Evolutionary conservation across 129 eudicot species (phyloP), one percentile per base, ranked within the genome.

Genomic region (Pseudognaphalium luteoalbum): DNA sequence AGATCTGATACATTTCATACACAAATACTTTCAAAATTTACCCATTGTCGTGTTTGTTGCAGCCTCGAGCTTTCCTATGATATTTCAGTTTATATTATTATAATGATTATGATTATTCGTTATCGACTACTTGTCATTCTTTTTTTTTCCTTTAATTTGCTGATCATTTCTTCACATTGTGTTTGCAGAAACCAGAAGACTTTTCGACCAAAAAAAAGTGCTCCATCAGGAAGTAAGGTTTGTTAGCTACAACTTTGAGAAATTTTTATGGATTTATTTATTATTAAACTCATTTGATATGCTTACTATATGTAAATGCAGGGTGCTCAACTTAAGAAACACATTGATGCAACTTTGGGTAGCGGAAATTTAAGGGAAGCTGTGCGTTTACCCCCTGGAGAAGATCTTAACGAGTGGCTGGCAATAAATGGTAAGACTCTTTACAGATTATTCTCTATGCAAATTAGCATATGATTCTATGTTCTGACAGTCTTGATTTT

Each of bases 151-250:
- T 47, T 14, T 47, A 47, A 4, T 14, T 47, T 25, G 66, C 66
- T 69, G 80, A 70, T 69, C 60, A 21, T 77, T 66, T 22, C 20
- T 67, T 50, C 34, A 34, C 67, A n/a, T 70, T 54, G 21, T 76
- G 29, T 78, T 54, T 75, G 73, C 81, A 88, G 92, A 79, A 88
- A 85, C 73, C 92, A 88, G 75, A 88, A 85, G 83, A 88, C 92
- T 35, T 85, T 88, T 85, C 87, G 92, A 63, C 92, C 89, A 33
- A 88, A 88, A 69, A 88, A 88, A 76, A 88, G 80, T 17, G 86
- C 92, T 11, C 92, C 89, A 25, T 85, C 92, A 19, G 92, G 92
- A 70, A 88, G 84, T 29, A 88, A 88, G 92, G 92, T 88, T 65
- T 33, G 84, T 44, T 68, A 32, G 6, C 80, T 16, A 80, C 42